Evolutionary conservation across 768 basidiomycete genomes (phyloP), one percentile per base, ranked within the genome.

Genomic region (Strobilomyces echinocephalus): DNA sequence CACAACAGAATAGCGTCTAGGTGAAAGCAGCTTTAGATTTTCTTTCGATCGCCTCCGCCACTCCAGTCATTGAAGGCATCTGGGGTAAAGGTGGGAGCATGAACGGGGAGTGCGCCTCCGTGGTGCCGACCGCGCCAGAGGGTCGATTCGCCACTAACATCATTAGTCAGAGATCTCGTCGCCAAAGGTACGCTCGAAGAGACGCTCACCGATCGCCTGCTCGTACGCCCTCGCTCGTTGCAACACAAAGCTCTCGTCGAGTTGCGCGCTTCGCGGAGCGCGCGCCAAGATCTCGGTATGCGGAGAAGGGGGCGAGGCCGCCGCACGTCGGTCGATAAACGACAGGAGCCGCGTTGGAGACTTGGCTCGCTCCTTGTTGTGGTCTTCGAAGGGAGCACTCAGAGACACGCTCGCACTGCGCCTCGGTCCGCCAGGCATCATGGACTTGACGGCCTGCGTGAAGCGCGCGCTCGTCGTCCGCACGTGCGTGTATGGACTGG

Each of bases 81-180:
- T 68, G 60, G 31, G 69, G 63, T 21, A 68, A 61, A 0, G 75
- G 68, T n/a, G 76, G 73, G 53, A 72, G 57, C n/a, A 74, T 66
- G 62, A 78, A 74, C 52, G 71, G 64, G 11, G 71, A 65, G 20
- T 30, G 42, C n/a, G 31, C 30, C 35, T 20, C 54, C 30, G 46
- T 52, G 21, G 16, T 44, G 10, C 52, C 54, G 31, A 28, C 16
- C 6, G 18, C 15, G 10, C 26, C 21, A 1, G 51, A 44, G n/a
- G 52, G n/a, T 26, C n/a, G 56, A 5, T 47, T 49, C 15, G 5
- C n/a, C 8, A 1, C 57, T 51, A 30, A 30, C 5, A 40, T 18
- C 46, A 16, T 3, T n/a, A 0, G 35, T 64, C 50, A 57, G 53
- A 16, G 14, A 39, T 48, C 34, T 2, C 4, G n/a, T 36, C 1